Base-by-base conservation (phyloP, 2,329 filamentous ascomycete species). In the Macrophomina pseudophaseolina region DNA sequence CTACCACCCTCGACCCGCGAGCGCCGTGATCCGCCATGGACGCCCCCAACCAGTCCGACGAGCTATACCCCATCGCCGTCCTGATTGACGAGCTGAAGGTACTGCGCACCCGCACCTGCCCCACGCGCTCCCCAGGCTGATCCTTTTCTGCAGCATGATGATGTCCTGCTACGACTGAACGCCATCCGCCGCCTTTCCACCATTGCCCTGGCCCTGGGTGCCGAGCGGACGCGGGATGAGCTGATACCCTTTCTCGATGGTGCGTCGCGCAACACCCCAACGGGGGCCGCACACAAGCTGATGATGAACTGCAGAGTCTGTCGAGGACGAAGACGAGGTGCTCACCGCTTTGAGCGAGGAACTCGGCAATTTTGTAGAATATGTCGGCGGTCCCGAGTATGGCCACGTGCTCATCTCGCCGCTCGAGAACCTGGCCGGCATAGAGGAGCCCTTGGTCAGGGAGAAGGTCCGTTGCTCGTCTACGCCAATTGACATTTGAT, bases 1-100 rank as follows among this genome's bases (percentile, higher is more conserved):
- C 46, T 68, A 48, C 65, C 49, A 18, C 28, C 59, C 33, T 35
- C 52, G 86, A 81, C 81, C 35, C 64, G 18, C 53, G 18, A n/a
- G 64, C 65, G 65, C 56, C 32, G 40, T 66, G 58, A 65, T 28
- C 52, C 56, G 65, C 48, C 71, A 98, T 98, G 94, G 93, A 97
- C 84, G 91, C 90, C 83, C 87, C 90, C 81, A 92, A 90, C 83
- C 89, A 94, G 85, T 96, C 91, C 81, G 95, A 99, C 84, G 96
- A 98, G 90, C 93, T 99, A 77, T 99, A 98, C 83, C 95, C 95
- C 80, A 99, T 99, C 86, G 95, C 96, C 78, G 95, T 99, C 74
- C 90, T 99, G 82, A 99, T 99, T 83, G 95, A 99, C 82, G 95
- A 99, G 88, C 87, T 99, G 78, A 99, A 97, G 92, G 94, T 97